Base-by-base conservation (phyloP, 2,329 filamentous ascomycete genomes). In the Verticillium zaregamsianum region DNA sequence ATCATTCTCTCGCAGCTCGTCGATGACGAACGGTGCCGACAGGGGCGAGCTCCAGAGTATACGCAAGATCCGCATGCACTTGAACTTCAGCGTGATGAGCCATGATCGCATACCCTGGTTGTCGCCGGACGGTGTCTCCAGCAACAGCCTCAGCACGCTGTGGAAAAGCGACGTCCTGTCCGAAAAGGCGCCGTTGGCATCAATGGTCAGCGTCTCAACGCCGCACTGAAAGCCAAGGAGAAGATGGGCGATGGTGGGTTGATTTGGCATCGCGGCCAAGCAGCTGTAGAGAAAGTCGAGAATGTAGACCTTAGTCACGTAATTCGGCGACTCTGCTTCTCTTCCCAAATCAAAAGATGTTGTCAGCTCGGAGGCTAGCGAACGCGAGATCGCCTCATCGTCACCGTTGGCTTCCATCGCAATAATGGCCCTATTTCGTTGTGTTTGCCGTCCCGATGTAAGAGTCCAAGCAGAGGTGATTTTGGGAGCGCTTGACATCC, bases 201-300 rank as follows among this genome's bases (percentile, higher is more conserved):
- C 83, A 35, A 95, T 79, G 28, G 86, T 86, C 2, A 98, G 79
- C 11, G 84, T 83, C 65, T 87, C 88, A 39, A 89, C 85, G 54
- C 87, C 86, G 69, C 92, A 96, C 61, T 85, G 85, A 73, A 99
- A 97, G 0, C 95, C 95, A 5, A 99, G 86, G 2, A 99, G 80
- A 55, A 96, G 82, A 73, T 99, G 96, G 0, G 94, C 95, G 67
- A 99, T 89, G 2, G 90, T 96, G 5, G 95, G 93, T 67, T 88
- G 86, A 68, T 90, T 85, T 1, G 90, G 88, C 31, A 89, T 90
- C 37, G 90, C 87, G 60, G 85, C 83, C 3, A 99, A 82, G 71
- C 92, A 96, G 60, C 88, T 86, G 67, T 91, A 90, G 40, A 99
- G 79, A 69, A 99, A 94, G 65, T 94, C 90, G 6, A 99, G 82